phyloP scores from a whole-genome alignment of 441 rosid species.

The Manihot esculenta region DNA sequence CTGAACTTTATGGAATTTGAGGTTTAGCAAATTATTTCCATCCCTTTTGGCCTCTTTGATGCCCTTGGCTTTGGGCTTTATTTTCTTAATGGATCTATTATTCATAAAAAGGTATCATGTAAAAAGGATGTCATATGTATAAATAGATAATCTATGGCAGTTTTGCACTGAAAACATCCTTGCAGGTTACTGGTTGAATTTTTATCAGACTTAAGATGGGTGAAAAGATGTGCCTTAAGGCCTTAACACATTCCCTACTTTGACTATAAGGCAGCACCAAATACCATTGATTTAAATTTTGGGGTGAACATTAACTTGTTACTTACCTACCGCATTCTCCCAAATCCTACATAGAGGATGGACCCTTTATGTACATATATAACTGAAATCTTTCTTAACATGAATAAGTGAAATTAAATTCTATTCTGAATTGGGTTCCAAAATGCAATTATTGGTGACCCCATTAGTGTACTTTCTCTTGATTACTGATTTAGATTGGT shows the following conservation, averaged over 20 bases:
- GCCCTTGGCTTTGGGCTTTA: not conserved
- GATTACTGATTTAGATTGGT: not conserved
- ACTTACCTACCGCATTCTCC: not conserved
- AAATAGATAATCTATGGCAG: not conserved
- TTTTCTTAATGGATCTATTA: not conserved
- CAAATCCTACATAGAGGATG: not conserved
- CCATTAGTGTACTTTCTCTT: not conserved
- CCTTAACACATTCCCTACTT: not conserved
- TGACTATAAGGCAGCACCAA: not conserved
- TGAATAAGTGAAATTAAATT: not conserved
- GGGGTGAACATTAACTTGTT: not conserved
- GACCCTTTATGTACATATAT: not conserved
- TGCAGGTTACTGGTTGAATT: not conserved
- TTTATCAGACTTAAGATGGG: not conserved
- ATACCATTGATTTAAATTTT: not conserved
- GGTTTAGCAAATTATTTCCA: not conserved
- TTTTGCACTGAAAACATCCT: not conserved
- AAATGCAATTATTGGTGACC: not conserved
- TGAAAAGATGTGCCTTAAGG: slow-evolving; percentile 2
- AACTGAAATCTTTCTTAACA: not conserved
- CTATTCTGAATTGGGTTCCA: not conserved
- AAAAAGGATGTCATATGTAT: not conserved
- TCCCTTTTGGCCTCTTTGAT: not conserved
- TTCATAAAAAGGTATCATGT: not conserved
- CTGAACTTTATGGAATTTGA: not conserved